A percentile compares a stretch with the other conserved stretches of the same genome.
Conservation (phyloP, 73 alveolate genomes). For the Tetrahymena elliotti region DNA sequence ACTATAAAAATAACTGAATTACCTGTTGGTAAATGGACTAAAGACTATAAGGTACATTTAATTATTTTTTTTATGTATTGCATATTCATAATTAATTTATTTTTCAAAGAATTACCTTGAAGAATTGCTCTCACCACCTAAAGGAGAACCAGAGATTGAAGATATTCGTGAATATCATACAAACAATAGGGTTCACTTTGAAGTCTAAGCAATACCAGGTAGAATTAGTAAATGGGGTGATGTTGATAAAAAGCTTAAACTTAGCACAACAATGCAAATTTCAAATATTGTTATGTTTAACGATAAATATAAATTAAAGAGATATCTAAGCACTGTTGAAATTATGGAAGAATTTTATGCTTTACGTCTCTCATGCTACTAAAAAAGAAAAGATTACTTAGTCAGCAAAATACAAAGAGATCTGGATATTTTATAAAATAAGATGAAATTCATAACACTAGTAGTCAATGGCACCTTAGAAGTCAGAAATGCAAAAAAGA, state of each 20-base stretch:
- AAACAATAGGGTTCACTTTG: slow-evolving; percentile 84
- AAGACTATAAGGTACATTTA: slow-evolving; percentile 66
- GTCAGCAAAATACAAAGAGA: slow-evolving; percentile 55
- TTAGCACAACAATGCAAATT: slow-evolving; percentile 56
- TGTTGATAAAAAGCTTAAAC: slow-evolving; percentile 70
- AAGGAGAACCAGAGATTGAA: slow-evolving; percentile 63
- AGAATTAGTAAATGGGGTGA: background rate
- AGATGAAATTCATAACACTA: slow-evolving; percentile 68
- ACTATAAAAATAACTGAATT: slow-evolving; percentile 81
- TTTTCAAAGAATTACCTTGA: slow-evolving; percentile 37
- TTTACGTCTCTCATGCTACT: slow-evolving; percentile 63
- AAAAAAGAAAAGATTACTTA: slow-evolving; percentile 76
- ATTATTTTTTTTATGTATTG: slow-evolving; percentile 69
- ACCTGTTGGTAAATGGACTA: slow-evolving; percentile 93
- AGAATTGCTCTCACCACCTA: slow-evolving; percentile 36
- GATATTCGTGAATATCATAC: slow-evolving; percentile 91
- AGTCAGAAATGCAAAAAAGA: slow-evolving; percentile 21
- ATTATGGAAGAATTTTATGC: slow-evolving; percentile 81
- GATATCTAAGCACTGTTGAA: slow-evolving; percentile 64
- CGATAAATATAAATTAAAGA: slow-evolving; percentile 62
- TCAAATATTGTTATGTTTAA: slow-evolving; percentile 85
- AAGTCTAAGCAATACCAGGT: slow-evolving; percentile 56
- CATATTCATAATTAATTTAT: background rate
- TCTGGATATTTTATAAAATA: slow-evolving; percentile 45
- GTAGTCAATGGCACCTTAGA: slow-evolving; percentile 48